Base-by-base conservation (phyloP, 2,329 filamentous ascomycete species). In the Clonostachys solani region DNA sequence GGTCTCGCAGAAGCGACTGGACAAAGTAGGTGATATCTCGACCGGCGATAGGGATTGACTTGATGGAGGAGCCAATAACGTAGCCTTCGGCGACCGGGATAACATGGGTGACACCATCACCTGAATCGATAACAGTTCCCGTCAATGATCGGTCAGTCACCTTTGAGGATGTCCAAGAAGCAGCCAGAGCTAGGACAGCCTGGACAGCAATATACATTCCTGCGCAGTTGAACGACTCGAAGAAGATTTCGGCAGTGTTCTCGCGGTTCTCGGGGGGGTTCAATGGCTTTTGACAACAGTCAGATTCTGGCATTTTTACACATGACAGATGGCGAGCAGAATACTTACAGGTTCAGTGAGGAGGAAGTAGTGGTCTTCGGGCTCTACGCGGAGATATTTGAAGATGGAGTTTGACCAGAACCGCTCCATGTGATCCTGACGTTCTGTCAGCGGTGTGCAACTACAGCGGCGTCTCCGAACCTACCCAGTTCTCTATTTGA, bases 331-430 rank as follows among this genome's bases (percentile, higher is more conserved):
- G 12, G 36, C 12, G 36, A n/a, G 15, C 2, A 18, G 35, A 13
- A 44, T 47, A 56, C 84, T 65, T 80, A 96, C 92, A 50, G 94
- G 94, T 67, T 99, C 94, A 51, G 94, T 99, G 50, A 99, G 84
- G 52, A 99, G 84, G 70, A 99, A 99, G 75, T 96, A 92, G 71
- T 99, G 94, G 66, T 99, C 94, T 73, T 99, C 94, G 33, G 94
- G 94, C 72, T 99, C 94, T 56, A 99, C 94, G 60, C 94, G 84
- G 46, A 99, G 81, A 65, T 99, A 99, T 69, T 99, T 99, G 83
- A 99, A 99, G 73, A 99, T 99, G 53, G 94, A 99, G 75, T 97
- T 97, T 56, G 95, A 97, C 94, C 94, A 99, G 75, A 97, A 99
- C 53, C 94, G 86, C 71, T 99, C 94, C 94, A 99, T 99, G 62